Percentiles rank a stretch among this genome's conserved stretches.
Evolutionary conservation across 495 filamentous ascomycete genomes (phyloP).

Genomic region (Venustampulla echinocandica): DNA sequence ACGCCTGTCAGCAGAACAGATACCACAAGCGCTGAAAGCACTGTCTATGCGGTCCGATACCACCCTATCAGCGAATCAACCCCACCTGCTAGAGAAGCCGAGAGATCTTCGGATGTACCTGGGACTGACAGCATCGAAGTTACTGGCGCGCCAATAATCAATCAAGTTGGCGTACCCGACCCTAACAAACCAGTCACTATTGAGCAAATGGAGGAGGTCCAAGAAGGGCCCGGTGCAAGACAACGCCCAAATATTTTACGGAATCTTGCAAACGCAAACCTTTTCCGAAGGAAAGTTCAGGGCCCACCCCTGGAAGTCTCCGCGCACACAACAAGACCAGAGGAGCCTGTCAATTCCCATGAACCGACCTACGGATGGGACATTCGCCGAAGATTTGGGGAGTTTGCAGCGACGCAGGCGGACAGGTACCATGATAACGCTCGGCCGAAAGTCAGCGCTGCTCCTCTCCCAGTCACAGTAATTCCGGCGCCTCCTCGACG

Average conservation of each 20-base stretch:
- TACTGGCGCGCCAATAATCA: background rate
- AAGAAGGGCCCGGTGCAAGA: background rate
- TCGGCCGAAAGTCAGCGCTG: slow-evolving; percentile 13
- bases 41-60: slow-evolving; percentile 76
- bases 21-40: slow-evolving; percentile 58
- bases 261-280: slow-evolving; percentile 19
- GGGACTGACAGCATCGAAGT: slow-evolving; percentile 11
- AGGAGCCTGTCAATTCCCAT: slow-evolving; percentile 23
- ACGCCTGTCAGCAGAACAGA: slow-evolving; percentile 25
- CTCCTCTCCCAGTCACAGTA: slow-evolving; percentile 50
- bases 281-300: slow-evolving; percentile 24
- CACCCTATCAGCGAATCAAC: slow-evolving; percentile 66
- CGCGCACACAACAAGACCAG: slow-evolving; percentile 5
- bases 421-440: slow-evolving; percentile 26
- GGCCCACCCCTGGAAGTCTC: slow-evolving; percentile 24
- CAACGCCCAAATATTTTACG: slow-evolving; percentile 12
- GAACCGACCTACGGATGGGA: slow-evolving; percentile 17
- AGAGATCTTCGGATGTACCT: background rate
- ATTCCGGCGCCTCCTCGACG: slow-evolving; percentile 56
- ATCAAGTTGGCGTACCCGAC: slow-evolving; percentile 22
- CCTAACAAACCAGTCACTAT: slow-evolving; percentile 16
- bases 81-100: slow-evolving; percentile 31
- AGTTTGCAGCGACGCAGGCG: slow-evolving; percentile 25
- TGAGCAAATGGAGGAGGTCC: slow-evolving; percentile 10
- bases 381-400: slow-evolving; percentile 6